These are phyloP conservation scores for Fomitiporia mediterranea DNA, from an alignment of 1,284 basidiomycete genomes.

Conservation along the genomic window DNA sequence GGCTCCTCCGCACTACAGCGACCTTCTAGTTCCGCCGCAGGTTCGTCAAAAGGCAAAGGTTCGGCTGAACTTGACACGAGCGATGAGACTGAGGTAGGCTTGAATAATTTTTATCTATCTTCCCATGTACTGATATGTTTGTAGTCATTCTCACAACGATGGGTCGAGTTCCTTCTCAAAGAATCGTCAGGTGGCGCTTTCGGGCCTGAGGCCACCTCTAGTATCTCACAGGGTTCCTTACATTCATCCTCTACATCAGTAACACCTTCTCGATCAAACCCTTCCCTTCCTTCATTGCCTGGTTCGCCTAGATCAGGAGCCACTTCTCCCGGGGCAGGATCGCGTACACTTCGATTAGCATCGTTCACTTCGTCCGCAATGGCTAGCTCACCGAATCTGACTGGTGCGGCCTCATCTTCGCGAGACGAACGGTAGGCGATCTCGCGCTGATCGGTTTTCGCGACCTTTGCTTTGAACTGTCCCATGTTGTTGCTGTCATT, in stretches of 20 bases:
- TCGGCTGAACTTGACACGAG: slow-evolving; percentile 61
- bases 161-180: slow-evolving; percentile 93
- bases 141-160: slow-evolving; percentile 89
- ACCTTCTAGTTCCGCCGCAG: slow-evolving; percentile 35
- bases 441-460: not conserved
- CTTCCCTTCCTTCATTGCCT: slow-evolving; percentile 50
- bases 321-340: slow-evolving; percentile 26
- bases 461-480: not conserved
- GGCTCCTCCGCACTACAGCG: slow-evolving; percentile 14
- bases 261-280: slow-evolving; percentile 37
- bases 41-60: slow-evolving; percentile 39
- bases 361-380: slow-evolving; percentile 48
- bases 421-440: not conserved
- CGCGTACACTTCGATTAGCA: slow-evolving; percentile 40
- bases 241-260: slow-evolving; percentile 32
- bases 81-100: slow-evolving; percentile 79
- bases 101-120: slow-evolving; percentile 21
- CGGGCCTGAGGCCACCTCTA: not conserved
- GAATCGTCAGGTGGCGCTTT: slow-evolving; percentile 64
- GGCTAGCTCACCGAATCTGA: slow-evolving; percentile 40
- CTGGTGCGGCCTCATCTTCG: not conserved
- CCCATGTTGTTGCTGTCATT: not conserved
- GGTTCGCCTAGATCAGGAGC: slow-evolving; percentile 26
- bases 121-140: not conserved
- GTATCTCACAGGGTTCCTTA: slow-evolving; percentile 25